Evolutionary conservation across 108 stramenopile genomes (phyloP), one percentile per base, ranked within the genome.

Genomic region (Cyclotella cryptica): DNA sequence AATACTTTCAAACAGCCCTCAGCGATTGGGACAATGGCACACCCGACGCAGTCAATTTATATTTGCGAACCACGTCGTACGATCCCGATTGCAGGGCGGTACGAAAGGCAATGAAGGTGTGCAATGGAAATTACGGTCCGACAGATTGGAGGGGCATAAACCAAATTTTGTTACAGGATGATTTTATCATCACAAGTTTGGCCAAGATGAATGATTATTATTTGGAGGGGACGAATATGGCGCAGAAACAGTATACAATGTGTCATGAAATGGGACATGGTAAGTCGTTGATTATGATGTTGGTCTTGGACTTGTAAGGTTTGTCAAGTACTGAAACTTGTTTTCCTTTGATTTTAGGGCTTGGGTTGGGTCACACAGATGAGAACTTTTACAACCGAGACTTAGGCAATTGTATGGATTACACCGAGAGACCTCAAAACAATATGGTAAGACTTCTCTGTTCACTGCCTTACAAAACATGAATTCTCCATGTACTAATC

Each of bases 381-480:
- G 94, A 93, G 67, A 84, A 88, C 69, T 92, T 96, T 68, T 78
- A 73, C 58, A 95, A 95, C 74, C n/a, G 41, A 7, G 94, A 93
- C 62, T 69, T 89, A 54, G 92, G 92, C 3, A 92, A 91, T 58
- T 96, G 95, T 63, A 96, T 96, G 95, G 92, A 93, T 66, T 93
- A 93, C 63, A 93, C 92, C 0, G 82, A 80, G 30, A 69, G 70
- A 43, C 92, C 92, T 0, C 78, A 88, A 42, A 77, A 69, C 26
- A 92, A 92, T 75, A 77, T 74, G 60, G 60, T 61, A 13, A 30
- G 60, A 35, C 35, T 2, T 35, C 6, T 35, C 35, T 35, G 6
- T 39, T 30, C 1, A 49, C 1, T 49, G 47, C 9, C 18, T 9
- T 9, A 17, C 3, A n/a, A 1, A 49, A 1, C 2, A 9, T 49